phyloP scores from a whole-genome alignment of 2,329 filamentous ascomycete genomes.

The Colletotrichum godetiae region DNA sequence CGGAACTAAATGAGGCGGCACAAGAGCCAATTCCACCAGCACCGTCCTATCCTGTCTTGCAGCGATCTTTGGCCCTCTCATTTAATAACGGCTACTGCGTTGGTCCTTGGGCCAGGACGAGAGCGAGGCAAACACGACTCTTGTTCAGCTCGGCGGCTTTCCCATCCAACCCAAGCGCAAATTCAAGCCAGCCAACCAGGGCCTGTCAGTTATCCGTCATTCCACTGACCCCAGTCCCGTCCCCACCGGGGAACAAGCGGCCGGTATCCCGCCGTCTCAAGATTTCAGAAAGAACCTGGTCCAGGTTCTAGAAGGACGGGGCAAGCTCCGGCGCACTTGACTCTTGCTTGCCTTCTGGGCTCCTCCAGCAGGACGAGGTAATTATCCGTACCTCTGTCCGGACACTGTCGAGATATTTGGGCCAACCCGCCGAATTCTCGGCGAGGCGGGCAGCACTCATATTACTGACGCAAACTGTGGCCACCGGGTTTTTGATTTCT shows the following conservation, averaged over 20 bases:
- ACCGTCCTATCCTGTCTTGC: not conserved
- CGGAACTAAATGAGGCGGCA: not conserved
- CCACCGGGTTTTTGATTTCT: not conserved
- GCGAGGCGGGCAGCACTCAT: not conserved
- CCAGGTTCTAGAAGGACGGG: conserved; percentile 34
- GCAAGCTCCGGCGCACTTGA: conserved; percentile 5
- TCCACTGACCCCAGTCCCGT: conserved; percentile 23
- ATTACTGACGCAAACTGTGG: not conserved
- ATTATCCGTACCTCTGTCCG: not conserved
- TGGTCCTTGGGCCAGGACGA: not conserved
- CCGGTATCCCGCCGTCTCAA: conserved; percentile 33
- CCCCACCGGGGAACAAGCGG: conserved; percentile 33
- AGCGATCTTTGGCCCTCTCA: not conserved
- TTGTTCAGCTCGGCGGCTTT: conserved; percentile 2
- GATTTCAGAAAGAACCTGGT: conserved; percentile 27
- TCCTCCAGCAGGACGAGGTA: conserved; percentile 1
- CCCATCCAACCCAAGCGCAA: conserved; percentile 1
- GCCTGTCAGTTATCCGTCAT: conserved; percentile 24
- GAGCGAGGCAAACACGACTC: conserved; percentile 2
- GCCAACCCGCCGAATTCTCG: not conserved
- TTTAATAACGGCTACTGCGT: not conserved
- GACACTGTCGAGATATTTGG: not conserved
- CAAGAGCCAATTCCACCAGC: not conserved
- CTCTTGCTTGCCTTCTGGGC: not conserved
- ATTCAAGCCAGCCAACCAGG: not conserved